Conservation (phyloP, 306 rosid genomes). For the Pterocarpus santalinus region DNA sequence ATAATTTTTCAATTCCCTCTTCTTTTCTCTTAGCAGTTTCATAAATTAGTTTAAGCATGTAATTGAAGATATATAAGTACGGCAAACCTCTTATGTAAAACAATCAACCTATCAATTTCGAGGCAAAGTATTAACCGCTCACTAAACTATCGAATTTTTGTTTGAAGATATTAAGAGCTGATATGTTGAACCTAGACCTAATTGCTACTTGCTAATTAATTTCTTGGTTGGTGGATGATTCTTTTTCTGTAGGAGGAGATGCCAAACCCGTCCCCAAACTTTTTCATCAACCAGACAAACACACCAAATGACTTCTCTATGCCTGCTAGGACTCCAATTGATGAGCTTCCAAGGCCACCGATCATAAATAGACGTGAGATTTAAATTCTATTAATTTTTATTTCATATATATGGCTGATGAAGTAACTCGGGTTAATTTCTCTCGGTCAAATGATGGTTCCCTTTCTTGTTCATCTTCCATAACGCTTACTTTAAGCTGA, state of each 20-base stretch:
- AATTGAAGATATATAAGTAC: not conserved
- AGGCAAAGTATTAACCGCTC: too few relatives aligned
- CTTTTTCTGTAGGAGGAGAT: conserved; percentile 72
- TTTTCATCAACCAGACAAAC: conserved; percentile 67
- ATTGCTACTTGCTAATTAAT: not conserved
- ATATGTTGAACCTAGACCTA: not conserved
- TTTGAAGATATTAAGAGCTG: not conserved
- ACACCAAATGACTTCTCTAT: conserved; percentile 62
- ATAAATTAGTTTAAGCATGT: too few relatives aligned
- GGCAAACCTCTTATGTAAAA: not conserved
- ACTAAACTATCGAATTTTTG: too few relatives aligned
- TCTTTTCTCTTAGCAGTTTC: not conserved
- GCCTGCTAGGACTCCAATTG: conserved; percentile 64
- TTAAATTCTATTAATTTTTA: conserved; percentile 1
- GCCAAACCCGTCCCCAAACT: conserved; percentile 73
- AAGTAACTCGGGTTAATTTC: conserved; percentile 8
- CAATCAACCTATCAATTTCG: not conserved
- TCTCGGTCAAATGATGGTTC: conserved; percentile 35
- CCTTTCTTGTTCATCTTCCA: not conserved
- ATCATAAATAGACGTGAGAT: conserved; percentile 84
- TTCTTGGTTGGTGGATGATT: not conserved
- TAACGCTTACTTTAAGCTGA: not conserved
- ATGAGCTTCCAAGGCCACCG: conserved; percentile 84
- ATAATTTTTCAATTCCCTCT: not conserved
- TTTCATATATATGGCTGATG: not conserved